These are phyloP conservation scores for Crataegus laevigata DNA, from an alignment of 306 rosid genomes.

Conservation along the genomic window DNA sequence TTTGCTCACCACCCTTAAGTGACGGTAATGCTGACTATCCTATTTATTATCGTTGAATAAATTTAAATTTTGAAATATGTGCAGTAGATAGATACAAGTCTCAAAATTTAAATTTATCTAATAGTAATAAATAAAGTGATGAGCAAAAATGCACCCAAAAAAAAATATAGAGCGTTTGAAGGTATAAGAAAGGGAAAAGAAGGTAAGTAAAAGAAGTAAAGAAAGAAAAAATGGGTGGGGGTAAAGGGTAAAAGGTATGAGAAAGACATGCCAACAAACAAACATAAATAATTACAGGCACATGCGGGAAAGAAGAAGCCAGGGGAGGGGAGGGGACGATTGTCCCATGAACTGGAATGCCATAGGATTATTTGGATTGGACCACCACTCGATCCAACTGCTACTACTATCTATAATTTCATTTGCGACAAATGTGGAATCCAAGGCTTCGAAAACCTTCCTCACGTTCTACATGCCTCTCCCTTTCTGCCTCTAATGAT, in stretches of 20 bases:
- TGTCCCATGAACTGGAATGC: neutral
- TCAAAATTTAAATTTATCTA: too few relatives aligned
- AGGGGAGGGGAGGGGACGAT: conserved; percentile 8
- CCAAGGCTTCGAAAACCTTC: neutral
- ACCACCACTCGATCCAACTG: neutral
- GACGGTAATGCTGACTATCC: too few relatives aligned
- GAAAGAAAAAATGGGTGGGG: neutral
- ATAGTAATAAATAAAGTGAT: too few relatives aligned
- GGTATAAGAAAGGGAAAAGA: neutral
- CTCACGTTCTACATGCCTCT: too few relatives aligned
- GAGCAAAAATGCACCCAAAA: too few relatives aligned
- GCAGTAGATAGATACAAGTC: too few relatives aligned
- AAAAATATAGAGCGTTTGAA: too few relatives aligned
- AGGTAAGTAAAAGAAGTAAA: too few relatives aligned
- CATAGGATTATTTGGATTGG: neutral
- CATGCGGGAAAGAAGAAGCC: conserved; percentile 25
- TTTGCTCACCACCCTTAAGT: too few relatives aligned
- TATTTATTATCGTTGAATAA: too few relatives aligned
- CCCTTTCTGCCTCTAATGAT: too few relatives aligned
- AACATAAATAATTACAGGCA: conserved; percentile 49
- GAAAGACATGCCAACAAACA: conserved; percentile 49
- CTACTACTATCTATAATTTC: neutral
- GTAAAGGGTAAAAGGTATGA: conserved; percentile 10
- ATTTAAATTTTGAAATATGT: too few relatives aligned
- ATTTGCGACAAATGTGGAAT: neutral